phyloP scores from a whole-genome alignment of 768 basidiomycete species.

The Hydnomerulius pinastri region DNA sequence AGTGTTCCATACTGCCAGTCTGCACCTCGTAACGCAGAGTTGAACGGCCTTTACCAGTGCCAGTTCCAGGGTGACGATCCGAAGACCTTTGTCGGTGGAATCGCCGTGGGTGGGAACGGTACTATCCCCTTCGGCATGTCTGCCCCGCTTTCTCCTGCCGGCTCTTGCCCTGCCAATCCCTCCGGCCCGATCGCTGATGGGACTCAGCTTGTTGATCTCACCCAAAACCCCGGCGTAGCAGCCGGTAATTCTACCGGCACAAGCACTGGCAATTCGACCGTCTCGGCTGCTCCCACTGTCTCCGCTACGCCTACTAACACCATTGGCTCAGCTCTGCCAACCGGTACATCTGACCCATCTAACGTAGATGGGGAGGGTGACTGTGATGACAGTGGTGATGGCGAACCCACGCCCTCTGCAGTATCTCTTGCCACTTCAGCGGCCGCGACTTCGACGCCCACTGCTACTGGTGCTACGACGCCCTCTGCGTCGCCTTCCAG shows the following conservation, averaged over 20 bases:
- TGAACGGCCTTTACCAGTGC: conserved; percentile 59
- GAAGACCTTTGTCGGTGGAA: conserved; percentile 45
- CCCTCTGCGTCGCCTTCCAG: conserved; percentile 9
- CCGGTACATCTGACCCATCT: conserved; percentile 4
- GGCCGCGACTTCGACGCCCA: neutral
- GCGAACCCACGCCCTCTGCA: neutral
- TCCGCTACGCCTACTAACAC: neutral
- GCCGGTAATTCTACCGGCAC: neutral
- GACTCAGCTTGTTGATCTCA: conserved; percentile 39
- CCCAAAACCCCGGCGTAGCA: conserved; percentile 37
- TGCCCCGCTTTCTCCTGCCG: conserved; percentile 43
- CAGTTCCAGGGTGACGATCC: conserved; percentile 52
- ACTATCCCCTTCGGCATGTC: conserved; percentile 55
- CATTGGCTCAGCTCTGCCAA: conserved; percentile 4
- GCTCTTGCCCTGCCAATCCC: conserved; percentile 53
- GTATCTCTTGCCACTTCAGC: neutral
- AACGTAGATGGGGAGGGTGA: conserved; percentile 2
- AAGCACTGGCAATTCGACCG: conserved; percentile 2
- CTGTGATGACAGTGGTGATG: neutral
- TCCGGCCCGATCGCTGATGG: conserved; percentile 52
- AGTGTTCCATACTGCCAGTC: conserved; percentile 55
- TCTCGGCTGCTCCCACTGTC: neutral
- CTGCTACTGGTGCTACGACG: conserved; percentile 1
- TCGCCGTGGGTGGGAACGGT: conserved; percentile 43
- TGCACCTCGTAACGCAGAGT: conserved; percentile 52